These are phyloP conservation scores for Peterozyma xylosa DNA, from an alignment of 805 yeast genomes.

Conservation along the genomic window DNA sequence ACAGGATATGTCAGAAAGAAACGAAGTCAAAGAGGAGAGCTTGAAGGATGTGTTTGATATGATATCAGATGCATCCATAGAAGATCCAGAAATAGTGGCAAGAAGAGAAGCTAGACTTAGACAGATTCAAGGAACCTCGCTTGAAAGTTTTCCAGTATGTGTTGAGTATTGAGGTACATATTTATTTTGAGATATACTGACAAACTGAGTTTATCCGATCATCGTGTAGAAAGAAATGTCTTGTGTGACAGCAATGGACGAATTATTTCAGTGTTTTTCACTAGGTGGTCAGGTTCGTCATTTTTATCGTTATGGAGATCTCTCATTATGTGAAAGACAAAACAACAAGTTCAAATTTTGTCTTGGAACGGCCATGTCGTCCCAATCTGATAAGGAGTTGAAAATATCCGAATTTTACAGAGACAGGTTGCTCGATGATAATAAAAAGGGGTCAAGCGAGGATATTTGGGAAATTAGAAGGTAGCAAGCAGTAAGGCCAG, in stretches of 20 bases:
- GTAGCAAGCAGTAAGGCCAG: background rate
- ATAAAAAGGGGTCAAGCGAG: constrained; percentile 68
- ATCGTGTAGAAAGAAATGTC: constrained; percentile 34
- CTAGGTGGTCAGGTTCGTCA: constrained; percentile 84
- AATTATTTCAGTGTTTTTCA: constrained; percentile 78
- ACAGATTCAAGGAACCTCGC: constrained; percentile 6
- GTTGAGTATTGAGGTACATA: background rate
- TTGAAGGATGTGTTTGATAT: constrained; percentile 7
- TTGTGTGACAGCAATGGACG: constrained; percentile 81
- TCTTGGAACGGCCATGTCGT: constrained; percentile 46
- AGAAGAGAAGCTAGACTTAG: constrained; percentile 4
- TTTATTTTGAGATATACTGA: background rate
- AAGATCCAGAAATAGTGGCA: constrained; percentile 2
- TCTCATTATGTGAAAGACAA: constrained; percentile 63
- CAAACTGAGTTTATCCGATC: background rate
- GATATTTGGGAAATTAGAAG: constrained; percentile 67
- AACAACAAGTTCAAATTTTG: constrained; percentile 79
- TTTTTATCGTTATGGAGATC: constrained; percentile 77
- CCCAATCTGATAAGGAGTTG: constrained; percentile 41
- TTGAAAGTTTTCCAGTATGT: constrained; percentile 24
- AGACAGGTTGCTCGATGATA: constrained; percentile 50
- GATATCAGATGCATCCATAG: constrained; percentile 4
- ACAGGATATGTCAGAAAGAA: too few species aligned
- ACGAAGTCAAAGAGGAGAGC: background rate
- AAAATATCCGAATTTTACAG: constrained; percentile 67